Evolutionary conservation across 139 green algal species (phyloP), one percentile per base, ranked within the genome.

Genomic region (Coccomyxa sp.): DNA sequence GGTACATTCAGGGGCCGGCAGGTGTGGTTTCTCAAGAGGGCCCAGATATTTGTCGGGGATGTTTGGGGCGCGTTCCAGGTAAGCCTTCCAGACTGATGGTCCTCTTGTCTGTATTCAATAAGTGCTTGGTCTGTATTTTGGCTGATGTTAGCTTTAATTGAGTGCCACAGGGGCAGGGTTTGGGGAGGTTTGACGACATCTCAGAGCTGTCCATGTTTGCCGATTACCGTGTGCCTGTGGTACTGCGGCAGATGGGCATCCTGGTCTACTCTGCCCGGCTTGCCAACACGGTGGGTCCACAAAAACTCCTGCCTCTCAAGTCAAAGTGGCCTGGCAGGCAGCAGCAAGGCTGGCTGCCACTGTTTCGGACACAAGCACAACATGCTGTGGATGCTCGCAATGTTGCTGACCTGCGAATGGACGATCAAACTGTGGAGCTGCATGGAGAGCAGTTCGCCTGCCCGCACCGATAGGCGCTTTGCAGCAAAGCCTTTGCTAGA

Each of bases 11-110:
- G 85, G n/a, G 88, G 89, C 18, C 68, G 78, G 67, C 93, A 99
- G 90, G 89, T 99, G 3, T 96, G 95, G 77, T 90, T 98, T 58
- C 97, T 97, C 88, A 99, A 99, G 90, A 89, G 96, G 0, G 96
- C 96, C 0, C 96, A 99, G 81, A 99, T 99, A 78, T 98, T 98
- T 77, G 95, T 93, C 16, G 96, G 81, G 0, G 96, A 99, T 79
- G 67, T 99, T 58, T 98, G 90, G 82, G 96, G 96, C 14, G 91
- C 92, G 0, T 98, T 98, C 74, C 45, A 80, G 79, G 79, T 82
- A 28, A 27, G 59, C 10, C 14, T 15, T 45, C 76, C 15, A 79
- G 25, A 32, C 11, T 17, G 10, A 3, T 3, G 3, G 25, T 75
- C 23, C 21, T 75, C 23, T 13, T 10, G 4, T 10, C 23, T 30